Base-by-base conservation (phyloP, 2,329 filamentous ascomycete genomes). In the Mariannaea elegans region DNA sequence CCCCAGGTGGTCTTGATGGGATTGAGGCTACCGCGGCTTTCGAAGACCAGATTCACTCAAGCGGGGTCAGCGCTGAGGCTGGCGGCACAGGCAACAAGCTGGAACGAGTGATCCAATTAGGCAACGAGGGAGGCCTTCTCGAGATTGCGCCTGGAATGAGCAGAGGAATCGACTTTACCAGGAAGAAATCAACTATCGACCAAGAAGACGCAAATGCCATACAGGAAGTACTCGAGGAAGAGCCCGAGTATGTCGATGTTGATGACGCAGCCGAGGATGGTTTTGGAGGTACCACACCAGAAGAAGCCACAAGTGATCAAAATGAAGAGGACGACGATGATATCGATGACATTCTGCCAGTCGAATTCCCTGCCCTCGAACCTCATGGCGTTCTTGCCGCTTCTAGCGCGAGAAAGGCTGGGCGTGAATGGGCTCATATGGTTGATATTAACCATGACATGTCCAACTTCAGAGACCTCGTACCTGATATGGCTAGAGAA, bases 391-490 rank as follows among this genome's bases (percentile, higher is more conserved):
- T 87, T 19, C 85, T 97, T 27, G 85, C 90, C 18, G 81, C 90
- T 50, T 89, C 91, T 8, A 87, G 88, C 61, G 82, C 88, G 61
- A 91, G 89, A 71, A 91, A 90, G 71, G 87, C 87, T 36, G 91
- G 91, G 7, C 90, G 87, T 69, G 93, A 98, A 78, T 99, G 95
- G 94, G 95, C 95, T 50, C 95, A 99, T 77, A 97, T 99, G 88
- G 94, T 99, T 2, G 94, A 99, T 74, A 90, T 98, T 68, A 94
- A 94, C 71, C 87, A 93, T 60, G 92, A 94, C 51, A 96, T 98
- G 70, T 84, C 91, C n/a, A 98, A 98, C 73, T 98, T 99, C 76
- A 83, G 85, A 59, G 94, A 97, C 62, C 82, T 99, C 34, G 94
- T 99, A 7, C 95, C 95, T 0, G 92, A 98, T 61, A 97, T 98